Evolutionary conservation across 1,139 yeast species (phyloP).

Genomic region (Kluyveromyces sp.): DNA sequence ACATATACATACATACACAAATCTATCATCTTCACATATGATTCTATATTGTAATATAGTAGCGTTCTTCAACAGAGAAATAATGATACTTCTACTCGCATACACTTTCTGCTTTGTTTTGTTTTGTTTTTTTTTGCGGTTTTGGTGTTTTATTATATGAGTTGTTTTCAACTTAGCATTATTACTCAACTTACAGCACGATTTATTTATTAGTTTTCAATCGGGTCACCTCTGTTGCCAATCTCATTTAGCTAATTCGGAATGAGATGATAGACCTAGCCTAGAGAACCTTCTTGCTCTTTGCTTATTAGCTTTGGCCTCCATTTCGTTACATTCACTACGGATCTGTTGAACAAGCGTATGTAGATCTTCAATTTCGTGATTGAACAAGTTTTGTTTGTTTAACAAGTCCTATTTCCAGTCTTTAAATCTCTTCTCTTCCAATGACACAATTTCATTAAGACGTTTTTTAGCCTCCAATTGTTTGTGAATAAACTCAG

Average conservation of each 20-base stretch:
- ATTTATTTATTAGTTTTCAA: not conserved
- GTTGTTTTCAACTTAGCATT: not conserved
- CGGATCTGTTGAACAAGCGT: constrained; percentile 33
- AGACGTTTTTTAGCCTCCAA: constrained; percentile 40
- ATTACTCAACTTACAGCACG: not conserved
- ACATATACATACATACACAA: not conserved
- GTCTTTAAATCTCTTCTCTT: constrained; percentile 55
- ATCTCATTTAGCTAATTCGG: constrained; percentile 1
- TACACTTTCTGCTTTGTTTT: not conserved
- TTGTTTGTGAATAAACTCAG: constrained; percentile 42
- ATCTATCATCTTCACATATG: not conserved
- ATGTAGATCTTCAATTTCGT: constrained; percentile 45
- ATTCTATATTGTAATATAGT: not conserved
- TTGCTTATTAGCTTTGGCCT: constrained; percentile 6
- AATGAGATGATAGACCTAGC: constrained; percentile 2
- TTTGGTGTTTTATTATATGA: not conserved
- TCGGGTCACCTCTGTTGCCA: not conserved
- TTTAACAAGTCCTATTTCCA: constrained; percentile 56
- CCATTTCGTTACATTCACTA: constrained; percentile 31
- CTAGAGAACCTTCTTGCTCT: constrained; percentile 2
- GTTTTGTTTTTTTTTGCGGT: not conserved
- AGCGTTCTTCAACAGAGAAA: too few relatives aligned
- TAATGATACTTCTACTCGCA: too few relatives aligned
- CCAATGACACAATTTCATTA: constrained; percentile 41
- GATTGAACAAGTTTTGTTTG: constrained; percentile 49